Percentiles rank a stretch among this genome's conserved stretches.
Conservation (phyloP, 306 rosid genomes). For the Dalbergia oliveri region DNA sequence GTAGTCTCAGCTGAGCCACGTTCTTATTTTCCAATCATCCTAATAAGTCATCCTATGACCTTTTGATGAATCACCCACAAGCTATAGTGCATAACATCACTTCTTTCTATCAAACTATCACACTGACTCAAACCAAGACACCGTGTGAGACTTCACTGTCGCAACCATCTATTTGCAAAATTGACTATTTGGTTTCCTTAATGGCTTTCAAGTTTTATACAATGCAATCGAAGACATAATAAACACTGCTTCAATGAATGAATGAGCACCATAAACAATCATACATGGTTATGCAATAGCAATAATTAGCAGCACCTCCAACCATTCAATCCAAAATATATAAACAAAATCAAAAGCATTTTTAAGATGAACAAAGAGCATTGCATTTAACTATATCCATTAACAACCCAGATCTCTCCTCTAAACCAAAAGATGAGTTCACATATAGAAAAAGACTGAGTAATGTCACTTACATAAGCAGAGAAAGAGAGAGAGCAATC, state of each 20-base stretch:
- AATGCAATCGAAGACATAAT: background rate
- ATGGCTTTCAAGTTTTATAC: background rate
- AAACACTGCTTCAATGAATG: background rate
- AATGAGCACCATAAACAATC: background rate
- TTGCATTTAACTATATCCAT: too few relatives aligned
- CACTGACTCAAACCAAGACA: too few relatives aligned
- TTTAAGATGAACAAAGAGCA: too few relatives aligned
- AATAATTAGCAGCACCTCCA: background rate
- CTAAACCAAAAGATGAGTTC: too few relatives aligned
- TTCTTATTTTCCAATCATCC: conserved; percentile 5
- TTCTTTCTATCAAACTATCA: conserved; percentile 3
- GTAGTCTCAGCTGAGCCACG: background rate
- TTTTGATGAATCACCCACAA: background rate
- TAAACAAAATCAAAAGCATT: background rate
- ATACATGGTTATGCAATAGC: too few relatives aligned
- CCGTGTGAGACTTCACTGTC: too few relatives aligned
- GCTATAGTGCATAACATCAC: background rate
- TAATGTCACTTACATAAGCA: too few relatives aligned
- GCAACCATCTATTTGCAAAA: too few relatives aligned
- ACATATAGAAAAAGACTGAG: too few relatives aligned
- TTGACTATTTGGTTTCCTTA: background rate
- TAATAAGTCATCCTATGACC: background rate
- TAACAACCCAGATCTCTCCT: too few relatives aligned
- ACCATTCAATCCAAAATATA: conserved; percentile 21
- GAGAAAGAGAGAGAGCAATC: too few relatives aligned